Evolutionary conservation across 2,329 filamentous ascomycete species (phyloP), one percentile per base, ranked within the genome.

Genomic region (Colletotrichum filicis): DNA sequence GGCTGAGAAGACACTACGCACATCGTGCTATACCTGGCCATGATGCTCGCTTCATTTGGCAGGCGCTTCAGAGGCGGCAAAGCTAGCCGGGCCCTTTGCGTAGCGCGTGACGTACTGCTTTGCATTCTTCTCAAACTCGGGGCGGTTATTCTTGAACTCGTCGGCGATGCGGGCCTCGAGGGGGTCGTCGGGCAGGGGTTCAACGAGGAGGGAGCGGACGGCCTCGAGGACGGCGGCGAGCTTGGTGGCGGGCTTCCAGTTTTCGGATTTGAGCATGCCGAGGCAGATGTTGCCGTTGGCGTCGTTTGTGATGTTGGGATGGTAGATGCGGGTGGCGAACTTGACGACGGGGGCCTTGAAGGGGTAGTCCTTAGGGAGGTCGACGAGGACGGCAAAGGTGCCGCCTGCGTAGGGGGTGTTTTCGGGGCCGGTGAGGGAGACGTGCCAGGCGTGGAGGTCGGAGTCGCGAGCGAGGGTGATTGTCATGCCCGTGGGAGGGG

Each of bases 291-390:
- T 92, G 74, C 95, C 95, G 76, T 91, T 90, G 80, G 90, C 89
- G 83, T 97, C 95, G 88, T 97, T 97, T 80, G 93, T 95, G 73
- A 98, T 90, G 85, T 98, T 98, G 57, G 95, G 95, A 86, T 98
- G 95, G 89, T 97, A 98, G 87, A 98, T 94, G 84, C 95, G 96
- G 64, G 95, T 98, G 76, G 87, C 85, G 88, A 98, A 97, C 80
- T 89, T 91, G 77, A 97, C 88, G 73, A 89, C 86, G 19, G 95
- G 95, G 26, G 95, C 91, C 84, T 97, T 97, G 91, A 97, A 98
- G 46, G 95, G 95, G 86, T 97, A 98, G 79, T 95, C 92, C 77
- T 87, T 84, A 16, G 95, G 95, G 12, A 98, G 91, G 53, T 84
- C 87, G 77, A 98, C 87, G 74, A 92, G 84, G 74, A 98, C 85